Base-by-base conservation (phyloP, 495 filamentous ascomycete genomes). In the Lophiotrema nucula region DNA sequence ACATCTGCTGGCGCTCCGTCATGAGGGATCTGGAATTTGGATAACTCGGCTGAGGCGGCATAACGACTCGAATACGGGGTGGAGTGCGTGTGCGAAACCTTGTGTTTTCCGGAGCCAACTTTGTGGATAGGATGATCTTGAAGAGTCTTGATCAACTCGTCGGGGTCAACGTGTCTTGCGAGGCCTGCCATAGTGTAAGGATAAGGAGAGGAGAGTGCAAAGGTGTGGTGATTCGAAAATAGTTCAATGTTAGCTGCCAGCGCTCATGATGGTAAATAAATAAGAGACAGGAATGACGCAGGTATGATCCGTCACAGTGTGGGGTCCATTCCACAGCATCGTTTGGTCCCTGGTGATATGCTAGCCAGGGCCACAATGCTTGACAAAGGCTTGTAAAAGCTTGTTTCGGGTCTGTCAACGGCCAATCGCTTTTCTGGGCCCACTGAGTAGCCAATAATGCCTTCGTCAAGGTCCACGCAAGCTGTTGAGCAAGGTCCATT, bases 1-100 rank as follows among this genome's bases (percentile, higher is more conserved):
- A 79, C 78, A 55, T 87, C 83, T 12, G 82, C 78, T 0, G 83
- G 81, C 0, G 82, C 79, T 16, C 86, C 86, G 37, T 84, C 64
- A 15, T 79, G 60, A 0, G 86, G 85, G 23, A 90, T 81, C 41
- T 71, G 71, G 71, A 82, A 89, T 60, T 88, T 89, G 33, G 84
- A 79, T n/a, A 88, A 81, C 41, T 85, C 81, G 23, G 74, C 70
- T 53, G 78, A 69, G 60, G 77, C 79, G 23, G 82, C 76, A 69
- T 88, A 89, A 31, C 81, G 78, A 11, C 79, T 82, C 1, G 79
- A 78, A 65, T 88, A 88, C 4, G 84, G 81, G 1, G 83, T 86
- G 13, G 81, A 71, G 53, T 85, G 80, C 2, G 78, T 76, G 53
- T 85, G 80, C 2, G 78, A 76, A 28, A 74, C 70, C 22, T 68